Evolutionary conservation across 306 rosid species (phyloP), one percentile per base, ranked within the genome.

Genomic region (Casuarina equisetifolia): DNA sequence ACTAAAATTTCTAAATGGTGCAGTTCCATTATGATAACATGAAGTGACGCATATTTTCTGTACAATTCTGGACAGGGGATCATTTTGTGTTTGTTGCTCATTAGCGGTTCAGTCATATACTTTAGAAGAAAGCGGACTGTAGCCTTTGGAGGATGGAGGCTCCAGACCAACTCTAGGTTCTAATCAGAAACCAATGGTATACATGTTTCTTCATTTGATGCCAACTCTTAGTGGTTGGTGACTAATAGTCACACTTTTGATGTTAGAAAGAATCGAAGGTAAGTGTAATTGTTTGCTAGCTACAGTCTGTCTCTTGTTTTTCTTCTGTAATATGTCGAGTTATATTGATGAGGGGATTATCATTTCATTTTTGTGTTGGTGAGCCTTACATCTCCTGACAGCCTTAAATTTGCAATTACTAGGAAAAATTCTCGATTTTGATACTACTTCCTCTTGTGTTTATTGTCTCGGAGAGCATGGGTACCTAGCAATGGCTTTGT

Each of bases 91-190:
- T 62, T 92, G 79, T 84, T 92, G 77, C 76, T 89, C 40, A 12
- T 83, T 6, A 88, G 97, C 72, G 95, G 97, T 70, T 84, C 93
- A 68, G 35, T 84, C 78, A 58, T 90, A 42, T 89, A 89, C 82
- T 58, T 84, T 63, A 90, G 86, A 72, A 92, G 81, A 83, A 92
- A 69, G 86, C 89, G 64, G 82, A 80, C 86, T 0, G 74, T 61
- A 78, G 73, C 92, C 7, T 92, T 82, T 73, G 86, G 76, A 2
- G 76, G 80, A 4, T 92, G 72, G 72, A 87, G 97, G 86, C 66
- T 84, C 59, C 97, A 85, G 58, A 72, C 85, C 80, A 89, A 83
- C 84, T 81, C 92, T 73, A 81, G 97, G 75, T 89, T 82, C 78
- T 94, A 81, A 86, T 64, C 42, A 32, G 61, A 20, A 50, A 35